Evolutionary conservation across 2,329 filamentous ascomycete species (phyloP).

Genomic region (Pseudocercospora cruenta): DNA sequence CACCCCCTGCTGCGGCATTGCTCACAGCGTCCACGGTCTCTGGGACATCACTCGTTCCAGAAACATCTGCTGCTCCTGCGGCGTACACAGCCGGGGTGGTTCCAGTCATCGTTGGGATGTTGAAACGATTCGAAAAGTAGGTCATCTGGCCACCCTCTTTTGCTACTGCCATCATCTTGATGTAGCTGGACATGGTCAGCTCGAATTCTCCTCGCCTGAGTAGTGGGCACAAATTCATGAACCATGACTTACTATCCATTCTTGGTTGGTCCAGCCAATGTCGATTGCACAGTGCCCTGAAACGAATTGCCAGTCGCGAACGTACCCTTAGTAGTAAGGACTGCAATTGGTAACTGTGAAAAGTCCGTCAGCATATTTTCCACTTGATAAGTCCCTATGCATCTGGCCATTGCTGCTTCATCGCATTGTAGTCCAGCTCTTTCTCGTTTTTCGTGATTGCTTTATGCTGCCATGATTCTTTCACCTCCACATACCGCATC

Average conservation of each 20-base stretch:
- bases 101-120: conserved; percentile 67
- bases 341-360: conserved; percentile 22
- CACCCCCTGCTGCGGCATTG: conserved; percentile 27
- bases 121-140: conserved; percentile 67
- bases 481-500: conserved; percentile 53
- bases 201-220: background rate
- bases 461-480: too few relatives aligned
- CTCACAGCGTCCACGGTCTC: conserved; percentile 39
- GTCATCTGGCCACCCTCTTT: conserved; percentile 59
- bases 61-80: conserved; percentile 40
- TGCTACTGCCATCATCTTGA: conserved; percentile 61
- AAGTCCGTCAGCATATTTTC: background rate
- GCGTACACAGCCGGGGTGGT: conserved; percentile 53
- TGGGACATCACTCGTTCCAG: conserved; percentile 43
- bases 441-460: background rate
- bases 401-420: background rate
- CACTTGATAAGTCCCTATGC: background rate
- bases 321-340: conserved; percentile 12
- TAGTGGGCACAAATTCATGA: background rate
- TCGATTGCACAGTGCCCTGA: conserved; percentile 24
- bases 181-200: conserved; percentile 50
- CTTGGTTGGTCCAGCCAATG: conserved; percentile 38
- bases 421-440: background rate
- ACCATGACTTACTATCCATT: conserved; percentile 59
- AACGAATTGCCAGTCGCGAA: conserved; percentile 22